Evolutionary conservation across 140 eudicot genomes (phyloP).

Genomic region (Senecio squalidus): DNA sequence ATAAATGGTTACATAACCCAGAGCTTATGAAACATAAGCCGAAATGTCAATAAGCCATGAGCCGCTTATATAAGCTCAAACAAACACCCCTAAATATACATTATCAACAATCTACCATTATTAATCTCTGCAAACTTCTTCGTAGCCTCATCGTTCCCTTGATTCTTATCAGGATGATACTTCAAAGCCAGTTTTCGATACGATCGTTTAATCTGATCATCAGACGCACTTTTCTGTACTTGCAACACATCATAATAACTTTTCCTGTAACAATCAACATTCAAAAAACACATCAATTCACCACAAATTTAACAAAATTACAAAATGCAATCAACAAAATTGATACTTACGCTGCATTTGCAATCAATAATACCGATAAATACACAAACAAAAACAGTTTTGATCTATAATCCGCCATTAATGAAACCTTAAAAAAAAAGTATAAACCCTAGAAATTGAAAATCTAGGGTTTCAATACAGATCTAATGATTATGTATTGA

Average conservation of each 20-base stretch:
- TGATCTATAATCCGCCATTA: constrained; percentile 69
- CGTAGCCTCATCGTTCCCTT: constrained; percentile 93
- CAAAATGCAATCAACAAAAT: not conserved
- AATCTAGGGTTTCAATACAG: constrained; percentile 18
- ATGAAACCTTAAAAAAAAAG: constrained; percentile 15
- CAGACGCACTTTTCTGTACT: constrained; percentile 84
- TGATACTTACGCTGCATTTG: constrained; percentile 77
- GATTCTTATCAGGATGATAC: constrained; percentile 98
- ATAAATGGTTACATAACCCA: too few species aligned
- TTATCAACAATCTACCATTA: too few species aligned
- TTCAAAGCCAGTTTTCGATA: constrained; percentile 91
- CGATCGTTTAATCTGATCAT: constrained; percentile 90
- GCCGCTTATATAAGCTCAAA: too few species aligned
- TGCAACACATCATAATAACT: constrained; percentile 89
- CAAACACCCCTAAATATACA: too few species aligned
- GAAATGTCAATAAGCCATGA: too few species aligned
- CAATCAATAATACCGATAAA: constrained; percentile 39
- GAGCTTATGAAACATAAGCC: too few species aligned
- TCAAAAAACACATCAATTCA: not conserved
- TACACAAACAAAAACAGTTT: constrained; percentile 45
- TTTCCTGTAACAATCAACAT: constrained; percentile 44
- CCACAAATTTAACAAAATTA: not conserved
- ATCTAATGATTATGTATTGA: too few species aligned
- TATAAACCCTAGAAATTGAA: constrained; percentile 11
- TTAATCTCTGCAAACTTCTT: constrained; percentile 90